A percentile compares a stretch with the other conserved stretches of the same genome.
These are phyloP conservation scores for Metschnikowia dekortorum DNA, from an alignment of 805 yeast species.

Conservation along the genomic window DNA sequence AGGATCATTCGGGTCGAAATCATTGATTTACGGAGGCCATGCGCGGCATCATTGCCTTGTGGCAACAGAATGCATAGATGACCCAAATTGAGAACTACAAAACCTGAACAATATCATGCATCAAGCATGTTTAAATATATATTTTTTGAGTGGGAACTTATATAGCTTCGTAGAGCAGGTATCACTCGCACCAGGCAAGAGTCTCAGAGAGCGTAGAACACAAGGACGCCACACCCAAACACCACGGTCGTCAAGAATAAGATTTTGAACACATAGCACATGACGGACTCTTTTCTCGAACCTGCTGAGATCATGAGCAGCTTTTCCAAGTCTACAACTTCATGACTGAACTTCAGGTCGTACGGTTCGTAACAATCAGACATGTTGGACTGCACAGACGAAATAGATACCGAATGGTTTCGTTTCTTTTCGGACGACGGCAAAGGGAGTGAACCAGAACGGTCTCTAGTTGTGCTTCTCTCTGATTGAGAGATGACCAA, in stretches of 20 bases:
- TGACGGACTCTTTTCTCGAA: constrained; percentile 31
- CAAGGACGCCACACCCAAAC: constrained; percentile 30
- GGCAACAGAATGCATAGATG: background rate
- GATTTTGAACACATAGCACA: constrained; percentile 29
- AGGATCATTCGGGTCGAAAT: background rate
- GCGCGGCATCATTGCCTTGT: background rate
- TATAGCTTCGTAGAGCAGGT: background rate
- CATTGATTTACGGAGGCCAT: background rate
- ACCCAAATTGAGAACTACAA: background rate
- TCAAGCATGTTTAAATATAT: background rate
- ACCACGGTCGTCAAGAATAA: constrained; percentile 26
- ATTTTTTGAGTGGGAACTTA: background rate
- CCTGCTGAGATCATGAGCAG: constrained; percentile 37
- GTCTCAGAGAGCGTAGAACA: constrained; percentile 28
- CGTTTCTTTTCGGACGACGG: constrained; percentile 13
- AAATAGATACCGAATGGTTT: constrained; percentile 22
- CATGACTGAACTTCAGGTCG: constrained; percentile 8
- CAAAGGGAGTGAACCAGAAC: constrained; percentile 1
- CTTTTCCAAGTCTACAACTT: constrained; percentile 33
- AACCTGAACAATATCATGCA: background rate
- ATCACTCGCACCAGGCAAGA: constrained; percentile 3
- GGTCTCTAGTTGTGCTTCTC: background rate
- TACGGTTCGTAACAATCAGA: constrained; percentile 9
- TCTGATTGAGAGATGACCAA: constrained; percentile 8
- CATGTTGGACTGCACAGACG: constrained; percentile 20